Percentiles rank a stretch among this genome's conserved stretches.
These are phyloP conservation scores for Coemansia sp. DNA, from an alignment of 192 early-diverging fungal genomes.

Conservation along the genomic window DNA sequence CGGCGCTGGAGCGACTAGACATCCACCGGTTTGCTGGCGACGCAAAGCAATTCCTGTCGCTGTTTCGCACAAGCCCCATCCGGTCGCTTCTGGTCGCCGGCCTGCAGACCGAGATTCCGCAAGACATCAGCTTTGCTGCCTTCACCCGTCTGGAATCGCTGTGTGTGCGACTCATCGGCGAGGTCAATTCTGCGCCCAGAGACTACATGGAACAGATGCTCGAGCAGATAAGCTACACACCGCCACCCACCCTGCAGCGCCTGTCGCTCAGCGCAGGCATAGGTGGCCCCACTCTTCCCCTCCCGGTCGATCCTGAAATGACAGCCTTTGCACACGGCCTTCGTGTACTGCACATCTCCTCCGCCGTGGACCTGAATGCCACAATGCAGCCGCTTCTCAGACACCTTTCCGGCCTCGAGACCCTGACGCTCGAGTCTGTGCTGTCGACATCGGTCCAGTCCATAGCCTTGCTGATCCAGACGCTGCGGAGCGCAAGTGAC, in stretches of 20 bases:
- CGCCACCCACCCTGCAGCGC: neutral
- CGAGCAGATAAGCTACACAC: neutral
- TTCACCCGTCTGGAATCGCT: slow-evolving; percentile 5
- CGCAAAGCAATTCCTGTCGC: neutral
- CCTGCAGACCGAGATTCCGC: slow-evolving; percentile 4
- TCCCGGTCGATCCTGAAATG: no score
- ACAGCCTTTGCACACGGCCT: slow-evolving; percentile 7
- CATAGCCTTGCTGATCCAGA: slow-evolving; percentile 6
- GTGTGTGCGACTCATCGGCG: slow-evolving; percentile 2
- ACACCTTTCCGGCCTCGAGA: neutral
- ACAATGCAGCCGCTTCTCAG: neutral
- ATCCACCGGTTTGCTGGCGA: slow-evolving; percentile 10
- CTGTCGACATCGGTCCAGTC: neutral
- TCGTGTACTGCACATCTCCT: neutral
- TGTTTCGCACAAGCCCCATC: slow-evolving; percentile 10
- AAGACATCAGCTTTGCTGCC: neutral
- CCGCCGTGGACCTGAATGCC: neutral
- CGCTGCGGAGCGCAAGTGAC: neutral
- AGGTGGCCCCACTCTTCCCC: neutral
- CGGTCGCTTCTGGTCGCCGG: slow-evolving; percentile 5
- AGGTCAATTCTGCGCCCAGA: neutral
- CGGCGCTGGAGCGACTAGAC: slow-evolving; percentile 4
- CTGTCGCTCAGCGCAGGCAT: slow-evolving; percentile 1
- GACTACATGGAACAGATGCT: neutral
- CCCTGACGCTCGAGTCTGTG: neutral